phyloP scores from a whole-genome alignment of 305 asterid species.

The Petunia hybrid region DNA sequence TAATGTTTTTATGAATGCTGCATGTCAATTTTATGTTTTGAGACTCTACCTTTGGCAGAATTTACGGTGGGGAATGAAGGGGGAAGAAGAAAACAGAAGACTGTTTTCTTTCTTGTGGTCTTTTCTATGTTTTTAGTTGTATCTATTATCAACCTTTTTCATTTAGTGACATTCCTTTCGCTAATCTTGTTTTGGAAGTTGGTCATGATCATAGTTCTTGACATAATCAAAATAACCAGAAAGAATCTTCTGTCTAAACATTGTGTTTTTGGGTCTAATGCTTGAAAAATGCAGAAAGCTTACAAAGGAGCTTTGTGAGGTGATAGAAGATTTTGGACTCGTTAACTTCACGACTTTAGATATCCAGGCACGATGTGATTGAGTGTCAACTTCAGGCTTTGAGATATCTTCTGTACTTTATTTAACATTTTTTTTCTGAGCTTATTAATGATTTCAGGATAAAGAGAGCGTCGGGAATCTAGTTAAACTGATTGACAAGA shows the following conservation, averaged over 20 bases:
- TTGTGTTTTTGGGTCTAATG: not conserved
- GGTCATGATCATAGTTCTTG: not conserved
- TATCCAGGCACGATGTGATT: slow-evolving; percentile 71
- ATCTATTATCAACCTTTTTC: not conserved
- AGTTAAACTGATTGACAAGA: slow-evolving; percentile 90
- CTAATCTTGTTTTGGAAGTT: slow-evolving; percentile 14
- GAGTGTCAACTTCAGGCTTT: slow-evolving; percentile 19
- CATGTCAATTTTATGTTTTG: not conserved
- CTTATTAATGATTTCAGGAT: slow-evolving; percentile 60
- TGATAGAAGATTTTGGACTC: slow-evolving; percentile 77
- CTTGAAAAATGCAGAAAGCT: slow-evolving; percentile 65
- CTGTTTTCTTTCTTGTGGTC: slow-evolving; percentile 10
- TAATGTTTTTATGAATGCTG: slow-evolving; percentile 10
- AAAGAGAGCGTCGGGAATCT: slow-evolving; percentile 94
- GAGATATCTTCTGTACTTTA: not conserved
- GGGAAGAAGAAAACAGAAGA: not conserved
- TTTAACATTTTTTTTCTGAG: slow-evolving; percentile 25
- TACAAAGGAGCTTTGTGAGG: slow-evolving; percentile 94
- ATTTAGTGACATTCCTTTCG: slow-evolving; percentile 9
- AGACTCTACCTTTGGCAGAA: not conserved
- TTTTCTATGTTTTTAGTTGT: not conserved
- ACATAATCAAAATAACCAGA: not conserved
- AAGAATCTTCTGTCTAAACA: not conserved
- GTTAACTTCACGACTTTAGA: slow-evolving; percentile 88
- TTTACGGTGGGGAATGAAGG: slow-evolving; percentile 1